Conservation (phyloP, 2,329 filamentous ascomycete species). For the Xylariaceae sp. region DNA sequence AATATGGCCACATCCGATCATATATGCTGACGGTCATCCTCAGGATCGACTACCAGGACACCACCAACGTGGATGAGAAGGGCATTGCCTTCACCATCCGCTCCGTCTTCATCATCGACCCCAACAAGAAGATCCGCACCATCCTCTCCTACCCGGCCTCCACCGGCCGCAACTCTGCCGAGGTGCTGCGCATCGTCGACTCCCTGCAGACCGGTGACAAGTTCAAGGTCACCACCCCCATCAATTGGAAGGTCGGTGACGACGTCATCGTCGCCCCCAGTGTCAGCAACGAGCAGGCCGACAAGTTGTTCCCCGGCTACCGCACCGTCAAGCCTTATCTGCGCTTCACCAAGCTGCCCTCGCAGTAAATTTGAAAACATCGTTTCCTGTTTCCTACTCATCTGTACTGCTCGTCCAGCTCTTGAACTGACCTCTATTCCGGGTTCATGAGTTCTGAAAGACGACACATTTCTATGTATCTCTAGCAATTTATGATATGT, state of each 20-base stretch:
- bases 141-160: constrained; percentile 91
- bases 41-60: constrained; percentile 73
- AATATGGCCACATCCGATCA: background rate
- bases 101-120: constrained; percentile 91
- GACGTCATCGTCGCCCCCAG: constrained; percentile 87
- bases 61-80: constrained; percentile 74
- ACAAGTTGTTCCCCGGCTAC: constrained; percentile 78
- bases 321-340: constrained; percentile 66
- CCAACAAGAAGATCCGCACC: constrained; percentile 85
- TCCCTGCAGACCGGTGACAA: constrained; percentile 80
- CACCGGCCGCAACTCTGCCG: constrained; percentile 76
- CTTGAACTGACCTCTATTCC: background rate
- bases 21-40: constrained; percentile 6
- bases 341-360: constrained; percentile 63
- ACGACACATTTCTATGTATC: background rate
- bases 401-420: constrained; percentile 25
- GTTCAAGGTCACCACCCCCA: constrained; percentile 80
- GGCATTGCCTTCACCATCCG: constrained; percentile 91
- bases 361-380: constrained; percentile 38
- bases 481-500: background rate
- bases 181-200: constrained; percentile 74
- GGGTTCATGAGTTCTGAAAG: background rate
- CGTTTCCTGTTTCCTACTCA: constrained; percentile 16
- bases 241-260: constrained; percentile 84
- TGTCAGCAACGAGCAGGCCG: constrained; percentile 78